A percentile compares a stretch with the other conserved stretches of the same genome.
phyloP scores from a whole-genome alignment of 2,329 filamentous ascomycete genomes.

The Zopfia rhizophila region DNA sequence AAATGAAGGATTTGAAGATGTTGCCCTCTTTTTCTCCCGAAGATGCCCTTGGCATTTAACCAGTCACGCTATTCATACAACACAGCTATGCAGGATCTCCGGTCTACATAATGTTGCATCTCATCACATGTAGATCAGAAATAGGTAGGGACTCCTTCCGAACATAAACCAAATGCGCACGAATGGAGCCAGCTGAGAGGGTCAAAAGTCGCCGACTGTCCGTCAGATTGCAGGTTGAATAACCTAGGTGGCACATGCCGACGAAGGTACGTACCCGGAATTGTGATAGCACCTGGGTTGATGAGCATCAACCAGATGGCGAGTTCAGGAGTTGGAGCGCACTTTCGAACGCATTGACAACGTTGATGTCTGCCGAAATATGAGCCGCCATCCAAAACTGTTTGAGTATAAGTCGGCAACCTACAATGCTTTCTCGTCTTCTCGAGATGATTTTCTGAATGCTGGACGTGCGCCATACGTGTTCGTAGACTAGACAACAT shows the following conservation, averaged over 20 bases:
- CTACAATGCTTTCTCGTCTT: slow-evolving; percentile 84
- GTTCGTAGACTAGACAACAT: slow-evolving; percentile 73
- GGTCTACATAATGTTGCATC: slow-evolving; percentile 34
- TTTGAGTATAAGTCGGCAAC: too few relatives aligned
- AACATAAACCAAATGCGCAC: slow-evolving; percentile 1
- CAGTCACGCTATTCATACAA: too few relatives aligned
- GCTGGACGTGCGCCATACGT: slow-evolving; percentile 77
- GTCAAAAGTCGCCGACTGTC: neutral
- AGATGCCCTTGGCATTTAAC: too few relatives aligned
- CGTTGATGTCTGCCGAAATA: slow-evolving; percentile 60
- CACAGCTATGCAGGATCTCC: too few relatives aligned
- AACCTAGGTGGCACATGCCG: too few relatives aligned
- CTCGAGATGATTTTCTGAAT: slow-evolving; percentile 76
- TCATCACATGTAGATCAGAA: slow-evolving; percentile 23
- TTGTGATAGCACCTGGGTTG: slow-evolving; percentile 16
- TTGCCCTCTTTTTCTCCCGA: too few relatives aligned
- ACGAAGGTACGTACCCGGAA: too few relatives aligned
- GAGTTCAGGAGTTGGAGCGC: slow-evolving; percentile 57
- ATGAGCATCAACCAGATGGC: slow-evolving; percentile 39
- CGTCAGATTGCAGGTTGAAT: too few relatives aligned
- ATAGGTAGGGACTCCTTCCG: slow-evolving; percentile 1
- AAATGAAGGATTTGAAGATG: slow-evolving; percentile 13
- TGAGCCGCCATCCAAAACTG: too few relatives aligned
- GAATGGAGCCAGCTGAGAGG: neutral
- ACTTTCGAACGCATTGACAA: slow-evolving; percentile 61